Evolutionary conservation across 1,284 basidiomycete species (phyloP), one percentile per base, ranked within the genome.

Genomic region (Ustilago sp.): DNA sequence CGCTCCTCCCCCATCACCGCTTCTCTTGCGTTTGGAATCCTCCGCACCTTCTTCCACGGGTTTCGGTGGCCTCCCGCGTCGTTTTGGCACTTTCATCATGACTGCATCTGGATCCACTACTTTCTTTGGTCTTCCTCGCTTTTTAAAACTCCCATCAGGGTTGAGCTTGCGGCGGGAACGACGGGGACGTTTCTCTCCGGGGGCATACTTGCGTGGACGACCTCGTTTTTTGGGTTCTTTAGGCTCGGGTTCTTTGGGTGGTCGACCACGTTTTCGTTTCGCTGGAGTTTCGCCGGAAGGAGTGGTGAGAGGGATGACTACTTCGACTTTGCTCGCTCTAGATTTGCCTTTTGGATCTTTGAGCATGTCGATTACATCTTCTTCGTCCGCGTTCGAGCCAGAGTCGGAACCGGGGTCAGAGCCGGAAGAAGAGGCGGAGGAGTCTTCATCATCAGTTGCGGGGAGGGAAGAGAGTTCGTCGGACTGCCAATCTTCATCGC

Each of bases 221-320:
- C 76, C 76, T 23, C 76, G 61, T 53, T 74, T 74, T 58, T 77
- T 77, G 36, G 69, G 66, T 8, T 60, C 52, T 39, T 65, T 73
- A 17, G 51, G 36, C 15, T 51, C 59, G 7, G 57, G 66, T 3
- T 63, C 74, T 17, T 57, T 69, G 12, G 50, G 47, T 13, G 70
- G 74, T 47, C 74, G 62, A 12, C 74, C 74, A 4, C 74, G 69
- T 43, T 73, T 69, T 15, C 65, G 60, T 48, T 62, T 68, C 2
- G 41, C 38, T 31, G 64, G 52, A 5, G 55, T 3, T 3, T 51
- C 68, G 48, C 60, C 61, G 3, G 51, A 54, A 3, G 60, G 61
- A 12, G 48, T 55, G 34, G 58, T 19, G 32, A 63, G 51, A 0
- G 74, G 74, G 36, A 71, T 68, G 48, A 76, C 68, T 0, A 71